These are phyloP conservation scores for Nicotiana rustica DNA, from an alignment of 305 asterid species.

Conservation along the genomic window DNA sequence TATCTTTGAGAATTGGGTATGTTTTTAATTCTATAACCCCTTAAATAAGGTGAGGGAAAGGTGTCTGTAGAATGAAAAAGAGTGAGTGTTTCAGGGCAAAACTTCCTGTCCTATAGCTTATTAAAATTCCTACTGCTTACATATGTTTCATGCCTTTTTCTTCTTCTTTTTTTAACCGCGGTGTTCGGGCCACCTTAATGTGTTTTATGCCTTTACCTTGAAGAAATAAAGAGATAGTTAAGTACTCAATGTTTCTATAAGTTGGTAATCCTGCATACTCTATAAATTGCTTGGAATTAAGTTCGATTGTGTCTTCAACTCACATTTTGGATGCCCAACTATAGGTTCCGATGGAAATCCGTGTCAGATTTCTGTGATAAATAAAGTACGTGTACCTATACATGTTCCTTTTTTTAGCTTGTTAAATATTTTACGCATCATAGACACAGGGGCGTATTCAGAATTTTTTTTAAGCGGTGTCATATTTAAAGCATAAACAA, in stretches of 20 bases:
- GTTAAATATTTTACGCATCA: neutral
- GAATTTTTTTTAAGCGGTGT: too few relatives aligned
- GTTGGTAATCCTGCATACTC: neutral
- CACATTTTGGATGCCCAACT: neutral
- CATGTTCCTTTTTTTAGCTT: neutral
- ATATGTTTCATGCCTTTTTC: neutral
- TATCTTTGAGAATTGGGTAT: neutral
- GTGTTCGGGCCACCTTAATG: neutral
- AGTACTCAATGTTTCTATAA: neutral
- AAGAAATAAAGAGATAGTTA: neutral
- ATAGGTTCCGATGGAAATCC: neutral
- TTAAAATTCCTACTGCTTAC: neutral
- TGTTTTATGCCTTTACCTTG: conserved; percentile 1
- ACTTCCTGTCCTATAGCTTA: neutral
- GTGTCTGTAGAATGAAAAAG: neutral
- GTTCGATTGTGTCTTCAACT: neutral
- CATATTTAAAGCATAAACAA: too few relatives aligned
- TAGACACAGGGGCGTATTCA: neutral
- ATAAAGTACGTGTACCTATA: neutral
- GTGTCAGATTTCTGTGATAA: neutral
- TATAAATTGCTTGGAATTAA: neutral
- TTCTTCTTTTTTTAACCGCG: too few relatives aligned
- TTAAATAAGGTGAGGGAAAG: neutral
- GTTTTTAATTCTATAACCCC: neutral
- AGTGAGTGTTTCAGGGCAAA: neutral